A percentile compares a stretch with the other conserved stretches of the same genome.
Evolutionary conservation across 192 early-diverging fungal species (phyloP).

Genomic region (Backusella tarrabulga): DNA sequence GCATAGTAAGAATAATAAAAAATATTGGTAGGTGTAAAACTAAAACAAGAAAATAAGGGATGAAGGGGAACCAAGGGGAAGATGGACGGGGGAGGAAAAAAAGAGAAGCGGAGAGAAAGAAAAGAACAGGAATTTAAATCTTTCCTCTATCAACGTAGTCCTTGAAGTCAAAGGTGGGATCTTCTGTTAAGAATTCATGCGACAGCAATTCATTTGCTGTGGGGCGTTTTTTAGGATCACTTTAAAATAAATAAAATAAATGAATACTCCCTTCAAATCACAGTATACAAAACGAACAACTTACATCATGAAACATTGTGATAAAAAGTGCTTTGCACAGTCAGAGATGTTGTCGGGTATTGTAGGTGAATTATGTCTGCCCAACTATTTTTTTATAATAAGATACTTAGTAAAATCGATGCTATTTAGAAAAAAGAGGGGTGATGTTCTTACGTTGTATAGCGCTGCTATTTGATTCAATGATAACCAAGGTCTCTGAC

Average conservation of each 20-base stretch:
- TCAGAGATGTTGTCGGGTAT: slow-evolving; percentile 69
- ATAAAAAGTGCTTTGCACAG: slow-evolving; percentile 70
- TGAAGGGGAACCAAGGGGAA: not conserved
- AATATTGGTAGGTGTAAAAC: not conserved
- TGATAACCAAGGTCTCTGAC: slow-evolving; percentile 72
- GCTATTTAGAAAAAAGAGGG: slow-evolving; percentile 10
- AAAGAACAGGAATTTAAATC: not conserved
- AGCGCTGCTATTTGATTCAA: slow-evolving; percentile 54
- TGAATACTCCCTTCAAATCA: not conserved
- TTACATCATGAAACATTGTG: slow-evolving; percentile 73
- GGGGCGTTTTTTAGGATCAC: slow-evolving; percentile 75
- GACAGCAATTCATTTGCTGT: slow-evolving; percentile 68
- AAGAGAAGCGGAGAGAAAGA: not conserved
- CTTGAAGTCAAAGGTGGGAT: slow-evolving; percentile 46
- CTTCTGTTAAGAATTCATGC: slow-evolving; percentile 66
- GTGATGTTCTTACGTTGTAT: slow-evolving; percentile 45
- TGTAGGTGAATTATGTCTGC: slow-evolving; percentile 73
- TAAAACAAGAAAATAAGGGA: not conserved
- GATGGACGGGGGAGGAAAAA: not conserved
- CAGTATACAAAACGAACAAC: slow-evolving; percentile 11
- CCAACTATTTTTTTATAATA: slow-evolving; percentile 68
- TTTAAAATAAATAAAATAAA: slow-evolving; percentile 20
- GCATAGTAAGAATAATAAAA: not conserved
- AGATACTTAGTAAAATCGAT: not conserved
- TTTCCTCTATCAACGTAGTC: slow-evolving; percentile 22